Base-by-base conservation (phyloP, 176 grass and related monocot genomes). In the Oryza longistaminata region DNA sequence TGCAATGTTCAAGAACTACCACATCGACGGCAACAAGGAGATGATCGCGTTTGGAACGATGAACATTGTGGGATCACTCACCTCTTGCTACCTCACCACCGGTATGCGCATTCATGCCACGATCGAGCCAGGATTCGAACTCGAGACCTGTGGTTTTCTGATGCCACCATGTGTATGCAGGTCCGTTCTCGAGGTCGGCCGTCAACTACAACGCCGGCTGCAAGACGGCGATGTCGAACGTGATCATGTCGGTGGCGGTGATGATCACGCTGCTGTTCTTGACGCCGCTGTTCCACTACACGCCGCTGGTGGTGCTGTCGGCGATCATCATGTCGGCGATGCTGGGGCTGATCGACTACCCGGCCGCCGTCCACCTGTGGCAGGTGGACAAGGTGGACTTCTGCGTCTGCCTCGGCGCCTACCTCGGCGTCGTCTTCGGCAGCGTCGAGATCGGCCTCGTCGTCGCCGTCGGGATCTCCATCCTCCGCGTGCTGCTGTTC, bases 21-120 rank as follows among this genome's bases (percentile, higher is more conserved):
- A 98, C 73, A 95, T 98, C 16, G 96, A 98, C 25, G 96, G 96
- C 45, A 98, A 98, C 91, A 98, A 98, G 87, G 96, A 98, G 81
- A 98, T 98, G 96, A 94, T 95, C 22, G 96, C 96, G 19, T 73
- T 98, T 8, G 96, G 96, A 11, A 87, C 87, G 6, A 98, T 98
- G 96, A 98, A 98, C 83, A 91, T 98, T 5, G 74, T 87, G 17
- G 96, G 96, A 26, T 98, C 96, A 7, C 82, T 95, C 25, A 95
- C 96, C 19, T 98, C 96, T 15, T 98, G 96, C 91, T 98, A 98
- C 78, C 83, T 98, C 17, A 98, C 96, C 43, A 98, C 93, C 14
- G 94, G 93, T 58, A n/a, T 58, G 53, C 86, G 83, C 12, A 64
- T 46, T 62, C 68, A 14, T 11, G 43, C 61, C 14, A 31, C 21